Evolutionary conservation across 2,329 filamentous ascomycete species (phyloP), one percentile per base, ranked within the genome.

Genomic region (Metarhizium album): DNA sequence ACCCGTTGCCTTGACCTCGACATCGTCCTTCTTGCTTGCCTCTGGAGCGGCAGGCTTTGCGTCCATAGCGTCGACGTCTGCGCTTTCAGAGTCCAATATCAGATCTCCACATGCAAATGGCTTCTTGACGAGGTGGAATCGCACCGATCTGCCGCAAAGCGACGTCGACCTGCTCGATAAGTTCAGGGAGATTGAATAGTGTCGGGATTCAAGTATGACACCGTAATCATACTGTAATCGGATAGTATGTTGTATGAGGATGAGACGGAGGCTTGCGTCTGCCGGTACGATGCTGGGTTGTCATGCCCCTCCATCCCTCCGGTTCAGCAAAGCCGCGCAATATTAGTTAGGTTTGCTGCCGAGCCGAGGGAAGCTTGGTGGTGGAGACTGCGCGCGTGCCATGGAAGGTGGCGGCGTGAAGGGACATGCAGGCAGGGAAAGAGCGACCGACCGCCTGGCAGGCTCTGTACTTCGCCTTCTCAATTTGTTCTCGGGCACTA

Each of bases 11-110:
- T 57, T 60, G 47, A 57, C 42, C 48, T 63, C 58, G 37, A 50
- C 45, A 53, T 55, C 51, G 14, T 60, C 56, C 45, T 55, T 56
- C 49, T 61, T 58, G 47, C 53, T 50, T 37, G 50, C 55, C 40
- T 61, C 61, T 45, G 57, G 52, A 37, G 53, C 51, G 29, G 47
- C 46, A 14, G 53, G 33, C 43, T 53, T 54, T 20, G 55, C 20
- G 31, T 58, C 57, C 59, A 61, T 61, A 40, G 31, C 49, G 46
- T 31, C 29, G 11, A 24, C 16, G 5, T 13, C 33, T 35, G 33
- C 7, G 14, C 14, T 42, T 29, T 18, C 45, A 35, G 9, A 16
- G 23, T n/a, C 22, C 7, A 27, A 42, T 51, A 54, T 50, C 57
- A 57, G 54, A 52, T 50, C 51, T 47, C 48, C 53, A 52, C 47